These are phyloP conservation scores for Noccaea caerulescens DNA, from an alignment of 345 rosid species.

Conservation along the genomic window DNA sequence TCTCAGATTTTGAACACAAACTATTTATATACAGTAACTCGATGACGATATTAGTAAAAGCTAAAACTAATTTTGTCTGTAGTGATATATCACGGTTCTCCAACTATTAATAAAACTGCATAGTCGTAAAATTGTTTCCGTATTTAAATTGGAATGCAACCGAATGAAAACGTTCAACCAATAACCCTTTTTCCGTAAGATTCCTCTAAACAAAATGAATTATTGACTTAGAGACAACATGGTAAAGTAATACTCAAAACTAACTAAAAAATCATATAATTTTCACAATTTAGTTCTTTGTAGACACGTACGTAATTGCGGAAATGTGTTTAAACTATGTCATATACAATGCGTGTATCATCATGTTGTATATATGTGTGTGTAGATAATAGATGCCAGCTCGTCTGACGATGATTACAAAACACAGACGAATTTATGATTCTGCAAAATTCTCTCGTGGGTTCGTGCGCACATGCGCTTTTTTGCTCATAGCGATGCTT, in stretches of 20 bases:
- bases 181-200: no score
- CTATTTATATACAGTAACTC: no score
- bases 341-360: not conserved
- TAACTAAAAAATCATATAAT: slow-evolving; percentile 14
- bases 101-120: no score
- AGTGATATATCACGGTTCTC: no score
- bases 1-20: no score
- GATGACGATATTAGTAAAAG: no score
- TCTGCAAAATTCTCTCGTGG: slow-evolving; percentile 39
- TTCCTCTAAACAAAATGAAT: no score
- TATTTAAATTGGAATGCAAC: no score
- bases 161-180: no score
- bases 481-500: slow-evolving; percentile 32
- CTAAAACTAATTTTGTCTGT: no score
- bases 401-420: slow-evolving; percentile 36
- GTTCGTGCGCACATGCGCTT: slow-evolving; percentile 45
- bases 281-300: not conserved
- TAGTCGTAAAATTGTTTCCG: no score
- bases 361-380: not conserved
- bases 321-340: slow-evolving; percentile 13
- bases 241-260: not conserved
- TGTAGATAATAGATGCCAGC: slow-evolving; percentile 38
- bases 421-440: slow-evolving; percentile 21
- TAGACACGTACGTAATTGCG: slow-evolving; percentile 20
- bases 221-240: no score